Conservation (phyloP, 768 basidiomycete species). For the Porpolomopsis calyptriformis region DNA sequence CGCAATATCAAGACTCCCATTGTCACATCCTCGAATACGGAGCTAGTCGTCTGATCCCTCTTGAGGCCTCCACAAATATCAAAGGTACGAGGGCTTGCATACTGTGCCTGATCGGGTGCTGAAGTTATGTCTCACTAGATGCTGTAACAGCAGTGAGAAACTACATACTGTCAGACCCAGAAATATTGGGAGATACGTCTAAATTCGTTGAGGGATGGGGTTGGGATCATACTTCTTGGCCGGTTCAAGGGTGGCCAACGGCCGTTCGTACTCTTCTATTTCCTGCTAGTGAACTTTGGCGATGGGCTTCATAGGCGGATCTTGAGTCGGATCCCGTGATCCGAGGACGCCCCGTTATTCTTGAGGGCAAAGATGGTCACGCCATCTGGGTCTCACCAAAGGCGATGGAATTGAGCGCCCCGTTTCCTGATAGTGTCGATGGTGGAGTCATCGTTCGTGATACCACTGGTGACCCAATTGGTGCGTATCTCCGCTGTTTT, state of each 20-base stretch:
- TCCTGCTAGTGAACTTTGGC: not conserved
- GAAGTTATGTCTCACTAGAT: conserved; percentile 26
- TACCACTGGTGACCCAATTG: conserved; percentile 54
- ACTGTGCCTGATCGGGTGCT: not conserved
- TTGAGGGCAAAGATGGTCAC: conserved; percentile 83
- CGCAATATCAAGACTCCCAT: conserved; percentile 46
- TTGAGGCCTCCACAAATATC: conserved; percentile 51
- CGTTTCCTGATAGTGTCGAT: conserved; percentile 59
- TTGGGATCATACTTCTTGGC: conserved; percentile 86
- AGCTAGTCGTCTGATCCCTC: conserved; percentile 47
- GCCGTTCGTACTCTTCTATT: conserved; percentile 35
- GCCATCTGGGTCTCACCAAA: conserved; percentile 75
- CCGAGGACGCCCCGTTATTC: conserved; percentile 55
- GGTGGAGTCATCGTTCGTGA: conserved; percentile 77
- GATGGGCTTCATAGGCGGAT: conserved; percentile 38
- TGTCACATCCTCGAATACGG: conserved; percentile 74
- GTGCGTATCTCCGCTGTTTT: conserved; percentile 25
- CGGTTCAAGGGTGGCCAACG: conserved; percentile 49
- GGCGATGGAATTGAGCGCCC: conserved; percentile 45
- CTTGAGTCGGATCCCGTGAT: conserved; percentile 64
- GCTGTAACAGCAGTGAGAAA: conserved; percentile 50
- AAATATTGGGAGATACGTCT: conserved; percentile 43
- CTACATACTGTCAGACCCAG: conserved; percentile 49
- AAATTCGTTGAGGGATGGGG: conserved; percentile 72
- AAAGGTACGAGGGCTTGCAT: conserved; percentile 31